phyloP scores from a whole-genome alignment of 345 rosid species.

The Punica granatum region DNA sequence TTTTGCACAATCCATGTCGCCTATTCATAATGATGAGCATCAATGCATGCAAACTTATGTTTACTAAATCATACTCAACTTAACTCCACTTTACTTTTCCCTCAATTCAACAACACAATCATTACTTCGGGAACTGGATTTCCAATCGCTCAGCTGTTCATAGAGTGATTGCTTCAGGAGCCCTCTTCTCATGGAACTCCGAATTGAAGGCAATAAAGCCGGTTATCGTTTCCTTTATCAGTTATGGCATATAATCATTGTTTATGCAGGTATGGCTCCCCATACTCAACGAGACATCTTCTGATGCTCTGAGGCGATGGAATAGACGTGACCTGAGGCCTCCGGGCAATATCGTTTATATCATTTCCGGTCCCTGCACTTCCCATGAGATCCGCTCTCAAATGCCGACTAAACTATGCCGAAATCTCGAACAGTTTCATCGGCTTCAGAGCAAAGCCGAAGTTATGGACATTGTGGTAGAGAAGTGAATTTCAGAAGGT shows the following conservation, averaged over 20 bases:
- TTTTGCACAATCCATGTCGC: not conserved
- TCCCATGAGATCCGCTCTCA: slow-evolving; percentile 48
- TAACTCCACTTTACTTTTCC: too few relatives aligned
- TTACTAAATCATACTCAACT: too few relatives aligned
- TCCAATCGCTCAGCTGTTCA: slow-evolving; percentile 64
- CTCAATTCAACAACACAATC: too few relatives aligned
- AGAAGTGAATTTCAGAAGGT: not conserved
- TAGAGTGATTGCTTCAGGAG: slow-evolving; percentile 77
- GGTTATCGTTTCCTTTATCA: slow-evolving; percentile 41
- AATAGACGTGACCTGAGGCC: slow-evolving; percentile 66
- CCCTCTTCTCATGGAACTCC: slow-evolving; percentile 73
- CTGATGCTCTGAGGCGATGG: slow-evolving; percentile 68
- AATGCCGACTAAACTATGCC: slow-evolving; percentile 47
- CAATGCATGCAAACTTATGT: slow-evolving; percentile 63
- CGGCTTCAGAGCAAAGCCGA: slow-evolving; percentile 7
- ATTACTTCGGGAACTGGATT: slow-evolving; percentile 43
- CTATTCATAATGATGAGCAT: not conserved
- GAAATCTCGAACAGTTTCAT: slow-evolving; percentile 44
- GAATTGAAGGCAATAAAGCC: slow-evolving; percentile 45
- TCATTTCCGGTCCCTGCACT: slow-evolving; percentile 87
- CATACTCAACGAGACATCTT: slow-evolving; percentile 54
- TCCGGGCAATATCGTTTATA: slow-evolving; percentile 77
- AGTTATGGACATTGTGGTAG: not conserved
- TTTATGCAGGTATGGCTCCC: slow-evolving; percentile 56
- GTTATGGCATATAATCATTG: not conserved